Base-by-base conservation (phyloP, 106 monocot species). In the Acanthochlamys bracteata region DNA sequence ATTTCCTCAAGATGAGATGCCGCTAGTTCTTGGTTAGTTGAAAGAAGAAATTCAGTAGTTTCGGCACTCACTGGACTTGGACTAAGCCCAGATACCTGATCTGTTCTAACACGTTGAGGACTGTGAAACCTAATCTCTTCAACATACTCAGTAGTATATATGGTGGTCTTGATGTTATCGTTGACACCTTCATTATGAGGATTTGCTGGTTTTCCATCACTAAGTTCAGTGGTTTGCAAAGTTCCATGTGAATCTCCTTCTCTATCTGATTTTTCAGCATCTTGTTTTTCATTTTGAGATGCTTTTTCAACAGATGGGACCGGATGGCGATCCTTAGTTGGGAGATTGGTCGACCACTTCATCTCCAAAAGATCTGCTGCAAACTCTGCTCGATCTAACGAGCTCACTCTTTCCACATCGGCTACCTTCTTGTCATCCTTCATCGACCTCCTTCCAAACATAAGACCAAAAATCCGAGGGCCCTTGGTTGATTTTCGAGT, bases 321-420 rank as follows among this genome's bases (percentile, higher is more conserved):
- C 10, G 9, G 11, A 41, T 20, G 65, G 22, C 23, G 22, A 64
- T 66, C 69, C 41, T 20, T 40, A 0, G 69, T 25, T 1, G 70
- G 39, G 25, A 76, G 78, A 76, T 79, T 84, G 33, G 86, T 87
- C 23, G 87, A 92, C 92, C 92, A 87, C 61, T 75, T 92, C 55
- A 71, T 60, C 41, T 87, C 87, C 58, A 87, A 75, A 46, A 92
- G 79, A 57, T 85, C 72, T 17, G 85, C 93, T 25, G 82, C 93
- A 41, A 85, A 78, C 66, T 93, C 83, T 25, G 93, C 93, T 24
- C 78, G 70, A 78, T 93, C 85, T 59, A 93, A 69, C 4, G 89
- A 93, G 66, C 66, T 77, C 9, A 70, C 54, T 64, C 78, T 73
- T 19, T 81, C 61, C 68, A 86, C 68, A 71, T 60, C 40, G 10